Evolutionary conservation across 208 protist species (phyloP).

Genomic region (Plasmodiophora brassicae): DNA sequence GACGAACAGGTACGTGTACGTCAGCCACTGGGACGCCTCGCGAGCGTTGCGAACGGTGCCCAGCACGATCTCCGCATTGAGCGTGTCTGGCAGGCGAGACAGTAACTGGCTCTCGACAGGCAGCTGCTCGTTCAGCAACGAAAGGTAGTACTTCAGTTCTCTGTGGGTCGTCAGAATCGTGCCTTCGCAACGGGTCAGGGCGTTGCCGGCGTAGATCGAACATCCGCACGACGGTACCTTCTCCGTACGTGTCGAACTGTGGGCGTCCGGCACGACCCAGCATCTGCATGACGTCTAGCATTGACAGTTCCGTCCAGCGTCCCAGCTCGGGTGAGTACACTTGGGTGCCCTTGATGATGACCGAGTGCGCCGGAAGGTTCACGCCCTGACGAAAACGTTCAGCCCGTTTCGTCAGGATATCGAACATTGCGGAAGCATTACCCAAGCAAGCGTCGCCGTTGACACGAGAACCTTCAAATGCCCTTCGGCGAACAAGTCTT

Average conservation of each 20-base stretch:
- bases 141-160: slow-evolving; percentile 96
- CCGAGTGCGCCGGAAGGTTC: slow-evolving; percentile 98
- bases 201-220: not conserved
- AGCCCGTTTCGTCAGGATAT: not conserved
- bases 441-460: slow-evolving; percentile 98
- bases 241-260: slow-evolving; percentile 83
- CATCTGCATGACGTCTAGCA: slow-evolving; percentile 99
- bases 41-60: slow-evolving; percentile 81
- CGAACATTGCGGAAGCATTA: not conserved
- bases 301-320: slow-evolving; percentile 83
- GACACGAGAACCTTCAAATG: slow-evolving; percentile 91
- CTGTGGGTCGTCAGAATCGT: slow-evolving; percentile 86
- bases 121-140: slow-evolving; percentile 95
- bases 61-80: slow-evolving; percentile 97
- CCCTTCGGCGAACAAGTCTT: slow-evolving; percentile 89
- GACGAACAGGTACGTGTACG: slow-evolving; percentile 95
- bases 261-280: slow-evolving; percentile 95
- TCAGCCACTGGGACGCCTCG: slow-evolving; percentile 92
- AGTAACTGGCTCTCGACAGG: slow-evolving; percentile 98
- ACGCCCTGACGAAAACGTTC: slow-evolving; percentile 73
- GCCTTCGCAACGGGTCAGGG: slow-evolving; percentile 54
- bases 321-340: slow-evolving; percentile 94
- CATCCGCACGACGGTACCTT: slow-evolving; percentile 40
- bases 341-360: slow-evolving; percentile 99
- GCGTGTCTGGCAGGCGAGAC: slow-evolving; percentile 82